Evolutionary conservation across 345 rosid genomes (phyloP), one percentile per base, ranked within the genome.

Genomic region (Bruguiera sexangula): DNA sequence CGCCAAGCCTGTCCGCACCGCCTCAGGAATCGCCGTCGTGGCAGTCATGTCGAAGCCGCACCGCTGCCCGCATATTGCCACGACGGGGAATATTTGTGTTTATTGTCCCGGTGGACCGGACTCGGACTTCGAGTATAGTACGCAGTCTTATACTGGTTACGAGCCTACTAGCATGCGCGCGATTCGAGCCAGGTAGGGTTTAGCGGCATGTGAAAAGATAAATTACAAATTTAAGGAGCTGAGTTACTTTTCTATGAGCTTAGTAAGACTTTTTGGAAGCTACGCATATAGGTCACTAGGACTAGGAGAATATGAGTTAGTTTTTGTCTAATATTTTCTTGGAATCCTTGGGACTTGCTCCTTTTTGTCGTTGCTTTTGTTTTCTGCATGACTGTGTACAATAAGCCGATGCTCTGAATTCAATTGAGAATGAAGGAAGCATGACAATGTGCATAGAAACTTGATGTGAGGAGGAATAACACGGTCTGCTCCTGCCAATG

Each of bases 151-250:
- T 63, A 96, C 98, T 69, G 98, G 99, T 13, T 96, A 96, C 30
- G 99, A 96, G 82, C 99, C 99, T 1, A 96, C 99, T 8, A 96
- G 98, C 66, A 96, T 96, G 99, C 93, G 98, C 51, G 98, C 99
- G 8, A 96, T 96, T 83, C 86, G 99, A 65, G 98, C 99, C 56
- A 92, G 99, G 99, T 95, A 57, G 65, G 69, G 36, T 36, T 51
- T 66, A 51, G 24, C 39, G 24, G 67, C 54, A 11, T 31, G 32
- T 34, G 6, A 27, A 65, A 20, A 26, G 22, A 6, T 68, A 21
- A 26, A 22, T 22, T 56, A 34, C 10, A 7, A 6, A 21, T 39
- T 19, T 8, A 51, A 65, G 8, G 15, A 0, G 16, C 19, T 65
- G 20, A 65, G 4, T 50, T 27, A 50, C 39, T 29, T 65, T 37